Base-by-base conservation (phyloP, 805 yeast genomes). In the Lachancea lanzarotensis region DNA sequence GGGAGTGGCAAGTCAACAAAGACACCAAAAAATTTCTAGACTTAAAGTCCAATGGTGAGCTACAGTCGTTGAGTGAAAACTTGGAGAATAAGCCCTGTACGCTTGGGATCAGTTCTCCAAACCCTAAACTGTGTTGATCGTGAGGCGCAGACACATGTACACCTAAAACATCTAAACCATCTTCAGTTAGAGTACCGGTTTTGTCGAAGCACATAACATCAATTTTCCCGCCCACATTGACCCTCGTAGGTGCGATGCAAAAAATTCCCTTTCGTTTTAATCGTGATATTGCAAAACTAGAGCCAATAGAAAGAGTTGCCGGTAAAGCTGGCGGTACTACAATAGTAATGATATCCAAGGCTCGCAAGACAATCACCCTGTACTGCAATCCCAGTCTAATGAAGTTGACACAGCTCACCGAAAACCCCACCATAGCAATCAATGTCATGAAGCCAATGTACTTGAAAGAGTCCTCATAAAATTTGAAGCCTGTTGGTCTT, bases 281-380 rank as follows among this genome's bases (percentile, higher is more conserved):
- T 49, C 98, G 73, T 26, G 79, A 72, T 20, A 93, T 66, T 0
- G 98, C 95, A 69, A 93, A 90, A 52, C 91, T 87, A 0, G 97
- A 90, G 16, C 98, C 99, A 48, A 93, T 91, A 0, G 98, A 89
- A 49, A 93, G 69, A 0, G 99, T 93, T 0, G 98, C 98, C 0
- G 99, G 99, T 37, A 93, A 72, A 0, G 98, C 98, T 1, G 99
- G 99, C 1, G 99, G 99, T 1, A 93, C 96, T 6, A 93, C 98
- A 61, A 93, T 89, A 0, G 99, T 93, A 44, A 93, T 83, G 42
- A 93, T 78, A 67, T 93, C 99, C 45, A 93, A 70, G 0, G 98
- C 98, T 54, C 99, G 76, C 45, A 93, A 69, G 5, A 90, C 72
- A 71, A 93, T 91, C 31, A 83, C 66, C 38, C 72, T 72, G 49